A percentile compares a stretch with the other conserved stretches of the same genome.
phyloP scores from a whole-genome alignment of 2,329 filamentous ascomycete genomes.

The Venturia asperata region DNA sequence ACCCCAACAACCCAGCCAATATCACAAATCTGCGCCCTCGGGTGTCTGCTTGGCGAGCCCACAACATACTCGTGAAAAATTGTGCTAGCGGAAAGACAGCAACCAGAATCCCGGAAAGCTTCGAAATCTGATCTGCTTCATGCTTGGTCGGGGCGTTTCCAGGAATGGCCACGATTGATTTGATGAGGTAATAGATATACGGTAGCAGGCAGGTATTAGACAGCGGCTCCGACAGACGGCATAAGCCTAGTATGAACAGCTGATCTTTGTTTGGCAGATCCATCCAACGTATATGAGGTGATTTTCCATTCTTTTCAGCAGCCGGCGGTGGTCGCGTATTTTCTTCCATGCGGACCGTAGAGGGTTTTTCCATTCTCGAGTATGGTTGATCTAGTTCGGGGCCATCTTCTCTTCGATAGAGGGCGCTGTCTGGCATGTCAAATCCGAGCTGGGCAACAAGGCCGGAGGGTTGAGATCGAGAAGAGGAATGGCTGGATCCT shows the following conservation, averaged over 20 bases:
- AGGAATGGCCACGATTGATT: slow-evolving; percentile 51
- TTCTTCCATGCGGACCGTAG: not conserved
- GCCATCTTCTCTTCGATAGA: not conserved
- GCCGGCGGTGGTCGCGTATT: not conserved
- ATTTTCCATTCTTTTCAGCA: not conserved
- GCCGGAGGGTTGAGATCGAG: not conserved
- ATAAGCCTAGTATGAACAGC: slow-evolving; percentile 59
- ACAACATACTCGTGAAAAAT: slow-evolving; percentile 63
- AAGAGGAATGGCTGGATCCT: not conserved
- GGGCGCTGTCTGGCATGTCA: not conserved
- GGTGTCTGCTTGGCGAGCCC: slow-evolving; percentile 56
- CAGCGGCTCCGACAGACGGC: slow-evolving; percentile 62
- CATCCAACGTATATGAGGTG: slow-evolving; percentile 42
- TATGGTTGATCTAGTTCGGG: not conserved
- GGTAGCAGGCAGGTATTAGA: slow-evolving; percentile 63
- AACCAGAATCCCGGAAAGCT: slow-evolving; percentile 60
- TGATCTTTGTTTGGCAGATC: slow-evolving; percentile 62
- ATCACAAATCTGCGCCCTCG: slow-evolving; percentile 63
- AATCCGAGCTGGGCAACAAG: slow-evolving; percentile 1
- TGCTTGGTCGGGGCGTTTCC: slow-evolving; percentile 37
- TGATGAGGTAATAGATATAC: slow-evolving; percentile 68
- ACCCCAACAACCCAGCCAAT: slow-evolving; percentile 58
- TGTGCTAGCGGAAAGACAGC: slow-evolving; percentile 65
- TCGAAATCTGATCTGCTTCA: slow-evolving; percentile 49
- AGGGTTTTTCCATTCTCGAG: not conserved